Evolutionary conservation across 306 rosid species (phyloP), one percentile per base, ranked within the genome.

Genomic region (Castanopsis chinensis): DNA sequence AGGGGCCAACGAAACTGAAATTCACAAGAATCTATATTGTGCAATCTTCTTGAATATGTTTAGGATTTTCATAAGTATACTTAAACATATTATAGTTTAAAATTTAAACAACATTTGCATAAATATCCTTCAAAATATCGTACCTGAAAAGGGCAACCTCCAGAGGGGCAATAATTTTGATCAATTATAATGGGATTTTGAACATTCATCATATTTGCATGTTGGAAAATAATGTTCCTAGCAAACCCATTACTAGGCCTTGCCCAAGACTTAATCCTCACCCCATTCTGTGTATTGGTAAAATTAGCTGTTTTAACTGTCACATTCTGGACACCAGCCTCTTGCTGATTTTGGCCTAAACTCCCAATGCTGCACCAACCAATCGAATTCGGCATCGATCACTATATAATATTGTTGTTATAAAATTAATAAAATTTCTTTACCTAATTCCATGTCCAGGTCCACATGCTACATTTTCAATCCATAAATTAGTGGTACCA

Each of bases 361-460:
- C 90, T 90, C 52, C 93, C 91, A 41, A 90, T 78, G 77, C 91
- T 90, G 77, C 72, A 71, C 14, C 70, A 32, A 53, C 28, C 43
- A 73, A 27, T 11, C 19, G 37, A 17, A 6, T 12, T 27, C 10
- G 19, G 1, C 13, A 56, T 64, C n/a, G n/a, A n/a, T n/a, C 4
- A 30, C 37, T 6, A 33, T 33, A 5, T 33, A 33, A 73, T 18
- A 73, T 67, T 20, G 7, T 56, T 19, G 5, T 51, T 60, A 33
- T 3, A 51, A 25, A 52, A 52, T 1, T 28, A 52, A 0, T 6
- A 72, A 6, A 7, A 33, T 0, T 14, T 11, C 2, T 13, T 21
- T 75, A 87, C 93, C 93, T 89, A 19, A 87, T 85, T 57, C 91
- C 93, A 45, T 90, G 94, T 43, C 94, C 88, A 0, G 92, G 94